Conservation (phyloP, 805 yeast genomes). For the Metschnikowia noctiluminum region DNA sequence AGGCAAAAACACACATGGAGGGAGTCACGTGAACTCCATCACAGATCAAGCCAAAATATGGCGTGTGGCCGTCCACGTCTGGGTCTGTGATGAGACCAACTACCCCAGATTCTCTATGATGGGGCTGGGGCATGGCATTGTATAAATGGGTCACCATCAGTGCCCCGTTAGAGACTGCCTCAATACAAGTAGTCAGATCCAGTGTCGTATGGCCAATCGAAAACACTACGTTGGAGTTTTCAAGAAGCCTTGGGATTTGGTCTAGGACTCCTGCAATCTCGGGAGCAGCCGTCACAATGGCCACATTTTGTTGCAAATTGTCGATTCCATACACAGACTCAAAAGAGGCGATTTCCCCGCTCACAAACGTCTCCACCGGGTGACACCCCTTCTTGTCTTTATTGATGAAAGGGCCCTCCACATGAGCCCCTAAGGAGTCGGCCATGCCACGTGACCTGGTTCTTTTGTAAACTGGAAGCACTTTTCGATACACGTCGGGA, state of each 20-base stretch:
- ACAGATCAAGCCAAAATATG: slow-evolving; percentile 52
- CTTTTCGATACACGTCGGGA: slow-evolving; percentile 46
- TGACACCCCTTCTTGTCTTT: slow-evolving; percentile 49
- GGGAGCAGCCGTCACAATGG: slow-evolving; percentile 51
- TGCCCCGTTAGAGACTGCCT: slow-evolving; percentile 51
- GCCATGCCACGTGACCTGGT: slow-evolving; percentile 30
- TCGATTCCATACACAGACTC: slow-evolving; percentile 36
- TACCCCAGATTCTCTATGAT: slow-evolving; percentile 56
- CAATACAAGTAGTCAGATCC: slow-evolving; percentile 33
- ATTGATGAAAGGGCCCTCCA: slow-evolving; percentile 58
- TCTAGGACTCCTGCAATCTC: slow-evolving; percentile 47
- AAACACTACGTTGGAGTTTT: slow-evolving; percentile 31
- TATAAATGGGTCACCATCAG: slow-evolving; percentile 59
- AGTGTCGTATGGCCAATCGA: slow-evolving; percentile 50
- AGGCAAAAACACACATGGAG: slow-evolving; percentile 48
- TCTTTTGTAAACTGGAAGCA: slow-evolving; percentile 42
- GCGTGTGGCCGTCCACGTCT: slow-evolving; percentile 22
- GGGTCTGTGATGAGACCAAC: slow-evolving; percentile 46
- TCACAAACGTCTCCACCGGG: slow-evolving; percentile 43
- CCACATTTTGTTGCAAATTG: slow-evolving; percentile 32
- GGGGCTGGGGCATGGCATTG: slow-evolving; percentile 62
- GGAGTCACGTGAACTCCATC: slow-evolving; percentile 63
- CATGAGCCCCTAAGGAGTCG: slow-evolving; percentile 55
- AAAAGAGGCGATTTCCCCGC: slow-evolving; percentile 28
- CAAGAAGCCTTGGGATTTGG: slow-evolving; percentile 34